These are phyloP conservation scores for Cladorrhinum samala DNA, from an alignment of 495 filamentous ascomycete genomes.

Conservation along the genomic window DNA sequence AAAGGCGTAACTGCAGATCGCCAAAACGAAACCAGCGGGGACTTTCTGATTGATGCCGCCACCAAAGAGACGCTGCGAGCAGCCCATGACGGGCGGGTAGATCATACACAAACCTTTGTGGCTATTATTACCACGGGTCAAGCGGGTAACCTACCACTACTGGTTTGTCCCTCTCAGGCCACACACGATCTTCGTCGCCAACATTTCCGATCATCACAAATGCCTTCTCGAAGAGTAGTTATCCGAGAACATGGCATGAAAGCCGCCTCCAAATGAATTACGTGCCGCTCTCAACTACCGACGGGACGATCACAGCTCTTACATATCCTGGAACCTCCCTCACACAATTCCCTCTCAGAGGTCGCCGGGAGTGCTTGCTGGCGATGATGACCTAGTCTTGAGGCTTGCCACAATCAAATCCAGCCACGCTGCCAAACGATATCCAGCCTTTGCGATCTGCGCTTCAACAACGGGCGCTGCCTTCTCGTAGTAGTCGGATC, in stretches of 20 bases:
- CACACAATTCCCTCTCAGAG: not conserved
- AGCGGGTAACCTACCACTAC: too few relatives aligned
- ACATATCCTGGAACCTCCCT: not conserved
- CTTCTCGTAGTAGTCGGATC: slow-evolving; percentile 55
- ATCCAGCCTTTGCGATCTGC: slow-evolving; percentile 71
- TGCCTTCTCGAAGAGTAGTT: not conserved
- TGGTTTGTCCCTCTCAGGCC: not conserved
- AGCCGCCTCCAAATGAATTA: not conserved
- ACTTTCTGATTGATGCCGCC: not conserved
- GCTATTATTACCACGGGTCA: too few relatives aligned
- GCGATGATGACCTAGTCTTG: slow-evolving; percentile 1
- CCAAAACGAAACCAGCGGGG: slow-evolving; percentile 15
- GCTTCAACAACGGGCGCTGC: slow-evolving; percentile 59
- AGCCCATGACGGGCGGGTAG: not conserved
- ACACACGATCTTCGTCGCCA: not conserved
- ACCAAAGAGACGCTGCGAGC: not conserved
- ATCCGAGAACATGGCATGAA: not conserved
- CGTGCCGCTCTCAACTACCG: slow-evolving; percentile 7
- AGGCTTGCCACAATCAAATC: slow-evolving; percentile 45
- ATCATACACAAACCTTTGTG: slow-evolving; percentile 3
- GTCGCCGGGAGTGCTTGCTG: not conserved
- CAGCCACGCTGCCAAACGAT: slow-evolving; percentile 57
- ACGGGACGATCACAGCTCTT: not conserved
- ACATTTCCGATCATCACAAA: not conserved
- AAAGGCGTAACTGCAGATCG: slow-evolving; percentile 5